phyloP scores from a whole-genome alignment of 2,329 filamentous ascomycete species.

The Monosporascus ibericus region DNA sequence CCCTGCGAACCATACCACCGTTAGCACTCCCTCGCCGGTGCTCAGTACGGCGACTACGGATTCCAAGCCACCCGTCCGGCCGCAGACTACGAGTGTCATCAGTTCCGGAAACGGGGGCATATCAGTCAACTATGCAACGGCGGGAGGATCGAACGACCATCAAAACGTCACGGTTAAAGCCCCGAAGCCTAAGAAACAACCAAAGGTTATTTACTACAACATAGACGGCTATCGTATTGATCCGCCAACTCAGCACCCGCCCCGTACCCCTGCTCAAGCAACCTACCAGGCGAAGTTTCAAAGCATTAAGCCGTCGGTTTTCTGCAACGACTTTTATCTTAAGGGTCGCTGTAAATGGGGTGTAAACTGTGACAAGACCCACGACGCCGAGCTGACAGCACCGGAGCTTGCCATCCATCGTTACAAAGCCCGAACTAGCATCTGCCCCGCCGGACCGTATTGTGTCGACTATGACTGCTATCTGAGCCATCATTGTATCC shows the following conservation, averaged over 20 bases:
- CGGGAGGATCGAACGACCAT: slow-evolving; percentile 23
- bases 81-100: slow-evolving; percentile 18
- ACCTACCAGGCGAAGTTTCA: slow-evolving; percentile 27
- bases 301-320: slow-evolving; percentile 22
- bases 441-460: slow-evolving; percentile 25
- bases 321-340: slow-evolving; percentile 29
- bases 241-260: slow-evolving; percentile 23
- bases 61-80: slow-evolving; percentile 1
- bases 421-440: slow-evolving; percentile 28
- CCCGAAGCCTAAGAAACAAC: slow-evolving; percentile 24
- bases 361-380: slow-evolving; percentile 24
- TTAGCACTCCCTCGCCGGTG: slow-evolving; percentile 8
- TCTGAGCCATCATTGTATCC: slow-evolving; percentile 28
- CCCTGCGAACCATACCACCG: slow-evolving; percentile 6
- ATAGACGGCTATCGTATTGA: slow-evolving; percentile 24
- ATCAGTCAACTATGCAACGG: slow-evolving; percentile 29
- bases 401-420: slow-evolving; percentile 28
- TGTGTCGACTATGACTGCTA: slow-evolving; percentile 29
- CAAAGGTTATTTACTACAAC: slow-evolving; percentile 25
- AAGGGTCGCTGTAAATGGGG: slow-evolving; percentile 25
- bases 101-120: slow-evolving; percentile 28
- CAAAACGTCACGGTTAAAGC: slow-evolving; percentile 28
- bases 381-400: slow-evolving; percentile 23
- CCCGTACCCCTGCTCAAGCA: slow-evolving; percentile 22
- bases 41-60: slow-evolving; percentile 8